Evolutionary conservation across 2,329 filamentous ascomycete genomes (phyloP).

Genomic region (Fusarium pseudonygamai): DNA sequence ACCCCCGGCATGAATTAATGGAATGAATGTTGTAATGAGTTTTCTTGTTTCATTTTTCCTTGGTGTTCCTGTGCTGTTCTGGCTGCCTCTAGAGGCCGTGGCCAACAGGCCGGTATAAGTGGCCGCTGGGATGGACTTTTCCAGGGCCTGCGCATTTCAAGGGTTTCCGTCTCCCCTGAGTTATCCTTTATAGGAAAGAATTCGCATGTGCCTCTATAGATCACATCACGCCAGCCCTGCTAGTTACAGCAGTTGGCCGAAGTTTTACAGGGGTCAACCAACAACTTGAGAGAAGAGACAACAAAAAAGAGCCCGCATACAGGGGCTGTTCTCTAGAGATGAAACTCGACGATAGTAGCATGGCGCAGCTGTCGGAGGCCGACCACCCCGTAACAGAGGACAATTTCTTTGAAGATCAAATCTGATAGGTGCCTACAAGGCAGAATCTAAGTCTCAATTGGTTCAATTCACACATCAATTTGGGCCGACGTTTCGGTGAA

Average conservation of each 20-base stretch:
- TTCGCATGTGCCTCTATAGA: background rate
- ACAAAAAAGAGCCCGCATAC: too few relatives aligned
- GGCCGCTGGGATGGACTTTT: background rate
- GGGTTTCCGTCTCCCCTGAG: too few relatives aligned
- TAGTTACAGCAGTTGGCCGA: background rate
- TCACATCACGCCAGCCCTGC: background rate
- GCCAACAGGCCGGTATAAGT: background rate
- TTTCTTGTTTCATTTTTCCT: too few relatives aligned
- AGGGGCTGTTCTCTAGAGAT: background rate
- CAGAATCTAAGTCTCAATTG: background rate
- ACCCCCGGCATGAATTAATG: slow-evolving; percentile 25
- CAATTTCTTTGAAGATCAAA: too few relatives aligned
- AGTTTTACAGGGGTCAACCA: background rate
- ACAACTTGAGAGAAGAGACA: background rate
- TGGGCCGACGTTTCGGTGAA: background rate
- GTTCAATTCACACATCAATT: rapidly evolving
- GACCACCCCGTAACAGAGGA: background rate
- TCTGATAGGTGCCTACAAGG: background rate
- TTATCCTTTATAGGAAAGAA: background rate
- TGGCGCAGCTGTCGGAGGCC: slow-evolving; percentile 5
- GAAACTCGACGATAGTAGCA: background rate
- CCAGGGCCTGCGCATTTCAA: background rate
- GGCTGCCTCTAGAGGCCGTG: background rate
- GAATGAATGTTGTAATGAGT: background rate
- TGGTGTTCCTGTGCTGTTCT: too few relatives aligned